Percentiles rank a stretch among this genome's conserved stretches.
Evolutionary conservation across 2,329 filamentous ascomycete genomes (phyloP).

Genomic region (Capronia epimyces): DNA sequence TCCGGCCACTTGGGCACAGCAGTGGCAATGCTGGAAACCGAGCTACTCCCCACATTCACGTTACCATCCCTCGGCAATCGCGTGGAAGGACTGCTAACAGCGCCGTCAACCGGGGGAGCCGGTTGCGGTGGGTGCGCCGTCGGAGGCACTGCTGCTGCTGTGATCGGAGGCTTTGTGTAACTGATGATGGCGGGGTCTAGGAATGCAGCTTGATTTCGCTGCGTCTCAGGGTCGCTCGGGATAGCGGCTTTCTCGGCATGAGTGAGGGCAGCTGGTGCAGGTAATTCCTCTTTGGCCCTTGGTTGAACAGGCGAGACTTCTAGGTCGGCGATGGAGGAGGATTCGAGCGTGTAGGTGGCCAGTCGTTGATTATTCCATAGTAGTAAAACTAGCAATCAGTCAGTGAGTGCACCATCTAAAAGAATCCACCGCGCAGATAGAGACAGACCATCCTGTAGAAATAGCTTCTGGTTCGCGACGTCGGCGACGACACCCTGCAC

Average conservation of each 20-base stretch:
- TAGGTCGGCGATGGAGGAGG: constrained; percentile 55
- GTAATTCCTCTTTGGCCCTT: constrained; percentile 19
- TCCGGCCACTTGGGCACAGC: constrained; percentile 18
- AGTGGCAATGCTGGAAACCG: constrained; percentile 27
- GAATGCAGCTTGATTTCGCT: constrained; percentile 43
- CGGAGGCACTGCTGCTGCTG: constrained; percentile 8
- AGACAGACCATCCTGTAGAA: constrained; percentile 64
- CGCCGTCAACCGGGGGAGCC: constrained; percentile 32
- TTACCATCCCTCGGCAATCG: constrained; percentile 11
- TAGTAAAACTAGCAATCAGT: constrained; percentile 39
- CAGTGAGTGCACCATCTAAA: constrained; percentile 33
- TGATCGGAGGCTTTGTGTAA: constrained; percentile 42
- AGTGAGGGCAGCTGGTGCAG: constrained; percentile 16
- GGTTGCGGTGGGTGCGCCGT: constrained; percentile 21
- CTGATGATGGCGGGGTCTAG: constrained; percentile 81
- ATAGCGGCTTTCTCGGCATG: constrained; percentile 3
- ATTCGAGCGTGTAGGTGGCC: constrained; percentile 52
- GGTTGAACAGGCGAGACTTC: constrained; percentile 42
- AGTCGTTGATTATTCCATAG: constrained; percentile 50
- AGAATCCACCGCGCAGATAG: too few species aligned
- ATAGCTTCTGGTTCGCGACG: constrained; percentile 64
- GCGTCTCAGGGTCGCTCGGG: constrained; percentile 14
- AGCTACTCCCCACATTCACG: constrained; percentile 20
- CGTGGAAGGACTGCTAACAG: constrained; percentile 22
- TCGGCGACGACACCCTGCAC: constrained; percentile 66